These are phyloP conservation scores for Penicillium macrosclerotiorum DNA, from an alignment of 495 filamentous ascomycete genomes.

Conservation along the genomic window DNA sequence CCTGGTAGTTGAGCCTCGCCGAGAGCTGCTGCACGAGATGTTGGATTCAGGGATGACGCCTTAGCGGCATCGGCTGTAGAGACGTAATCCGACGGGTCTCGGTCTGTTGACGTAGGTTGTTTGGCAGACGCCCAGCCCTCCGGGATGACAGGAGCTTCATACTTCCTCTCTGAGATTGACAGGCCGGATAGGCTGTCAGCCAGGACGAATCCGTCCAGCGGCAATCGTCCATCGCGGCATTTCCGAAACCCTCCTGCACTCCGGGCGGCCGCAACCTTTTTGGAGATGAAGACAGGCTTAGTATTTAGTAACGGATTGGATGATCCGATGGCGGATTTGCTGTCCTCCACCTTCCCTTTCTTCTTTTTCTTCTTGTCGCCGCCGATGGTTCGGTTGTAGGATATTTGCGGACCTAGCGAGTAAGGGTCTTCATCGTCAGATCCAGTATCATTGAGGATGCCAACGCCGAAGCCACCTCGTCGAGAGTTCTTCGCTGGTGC, in stretches of 20 bases:
- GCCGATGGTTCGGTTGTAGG: conserved; percentile 82
- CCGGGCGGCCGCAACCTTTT: conserved; percentile 60
- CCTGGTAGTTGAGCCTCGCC: conserved; percentile 81
- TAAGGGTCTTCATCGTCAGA: conserved; percentile 98
- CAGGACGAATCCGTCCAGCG: conserved; percentile 82
- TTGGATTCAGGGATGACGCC: conserved; percentile 73
- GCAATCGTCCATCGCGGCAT: conserved; percentile 86
- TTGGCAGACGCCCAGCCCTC: conserved; percentile 67
- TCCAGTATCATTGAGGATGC: conserved; percentile 88
- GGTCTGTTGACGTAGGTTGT: conserved; percentile 44
- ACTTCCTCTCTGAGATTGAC: conserved; percentile 59
- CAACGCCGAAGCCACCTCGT: conserved; percentile 77
- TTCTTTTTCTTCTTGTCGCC: conserved; percentile 85
- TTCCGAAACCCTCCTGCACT: conserved; percentile 60
- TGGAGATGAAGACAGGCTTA: conserved; percentile 77
- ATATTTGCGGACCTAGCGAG: conserved; percentile 84
- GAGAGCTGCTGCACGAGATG: conserved; percentile 73
- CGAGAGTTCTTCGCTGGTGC: conserved; percentile 49
- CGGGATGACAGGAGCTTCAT: conserved; percentile 74
- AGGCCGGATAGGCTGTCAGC: conserved; percentile 56
- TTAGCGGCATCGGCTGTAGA: conserved; percentile 75
- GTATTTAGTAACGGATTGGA: conserved; percentile 64
- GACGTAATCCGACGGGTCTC: conserved; percentile 47
- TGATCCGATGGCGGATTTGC: conserved; percentile 34
- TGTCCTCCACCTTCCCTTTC: conserved; percentile 41